phyloP scores from a whole-genome alignment of 352 stramenopile species.

The Phytopythium sindhum region DNA sequence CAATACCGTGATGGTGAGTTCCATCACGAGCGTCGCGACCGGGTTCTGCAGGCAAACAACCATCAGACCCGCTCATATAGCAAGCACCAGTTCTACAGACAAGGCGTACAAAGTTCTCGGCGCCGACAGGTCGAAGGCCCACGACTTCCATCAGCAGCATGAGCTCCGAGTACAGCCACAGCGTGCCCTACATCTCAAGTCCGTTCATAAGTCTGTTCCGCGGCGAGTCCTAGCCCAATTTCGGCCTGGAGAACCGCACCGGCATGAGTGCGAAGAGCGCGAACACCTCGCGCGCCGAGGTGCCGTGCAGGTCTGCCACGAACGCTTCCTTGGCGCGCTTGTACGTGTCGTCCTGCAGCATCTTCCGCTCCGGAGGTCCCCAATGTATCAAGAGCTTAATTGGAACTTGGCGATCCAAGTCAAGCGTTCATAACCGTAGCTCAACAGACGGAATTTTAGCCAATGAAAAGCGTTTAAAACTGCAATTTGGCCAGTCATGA shows the following conservation, averaged over 20 bases:
- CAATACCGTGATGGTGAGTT: conserved; percentile 65
- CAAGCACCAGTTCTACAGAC: neutral
- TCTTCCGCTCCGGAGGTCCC: conserved; percentile 11
- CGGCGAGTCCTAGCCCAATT: neutral
- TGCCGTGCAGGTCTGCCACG: conserved; percentile 65
- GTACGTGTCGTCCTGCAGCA: conserved; percentile 66
- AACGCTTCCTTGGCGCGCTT: conserved; percentile 85
- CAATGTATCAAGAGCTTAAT: neutral
- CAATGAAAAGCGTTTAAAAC: conserved; percentile 17
- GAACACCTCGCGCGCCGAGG: conserved; percentile 69
- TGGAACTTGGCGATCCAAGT: neutral
- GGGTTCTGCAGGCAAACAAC: conserved; percentile 33
- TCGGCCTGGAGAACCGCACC: conserved; percentile 22
- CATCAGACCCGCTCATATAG: neutral
- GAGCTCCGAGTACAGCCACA: conserved; percentile 84
- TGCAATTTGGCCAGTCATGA: conserved; percentile 30
- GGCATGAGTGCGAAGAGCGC: conserved; percentile 71
- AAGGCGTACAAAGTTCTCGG: conserved; percentile 44
- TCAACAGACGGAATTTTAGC: conserved; percentile 6
- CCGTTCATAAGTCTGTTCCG: neutral
- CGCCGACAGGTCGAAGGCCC: conserved; percentile 46
- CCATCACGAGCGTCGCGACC: conserved; percentile 49
- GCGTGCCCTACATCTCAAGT: conserved; percentile 31
- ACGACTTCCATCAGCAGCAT: conserved; percentile 72
- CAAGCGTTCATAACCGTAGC: neutral